These are phyloP conservation scores for Aspergillus sp. DNA, from an alignment of 2,329 filamentous ascomycete species.

Conservation along the genomic window DNA sequence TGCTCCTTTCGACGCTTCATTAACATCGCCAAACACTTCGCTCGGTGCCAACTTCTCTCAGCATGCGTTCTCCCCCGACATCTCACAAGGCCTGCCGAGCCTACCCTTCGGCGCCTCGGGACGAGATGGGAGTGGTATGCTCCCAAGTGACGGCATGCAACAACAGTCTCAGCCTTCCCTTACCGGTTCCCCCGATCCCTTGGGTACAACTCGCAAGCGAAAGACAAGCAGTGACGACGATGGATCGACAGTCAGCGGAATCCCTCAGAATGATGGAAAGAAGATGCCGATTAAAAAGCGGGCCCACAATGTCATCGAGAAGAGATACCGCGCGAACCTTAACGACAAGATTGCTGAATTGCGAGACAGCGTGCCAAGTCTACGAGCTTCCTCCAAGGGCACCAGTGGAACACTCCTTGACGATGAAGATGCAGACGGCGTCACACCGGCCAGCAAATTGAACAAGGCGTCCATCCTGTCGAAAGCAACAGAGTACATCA, in stretches of 20 bases:
- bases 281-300: conserved; percentile 74
- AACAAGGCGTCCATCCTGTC: conserved; percentile 97
- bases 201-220: conserved; percentile 52
- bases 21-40: conserved; percentile 21
- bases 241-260: conserved; percentile 23
- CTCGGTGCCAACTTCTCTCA: conserved; percentile 14
- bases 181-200: conserved; percentile 20
- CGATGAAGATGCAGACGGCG: conserved; percentile 66
- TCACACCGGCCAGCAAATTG: conserved; percentile 83
- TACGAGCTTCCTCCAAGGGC: conserved; percentile 72
- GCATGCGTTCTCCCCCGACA: conserved; percentile 24
- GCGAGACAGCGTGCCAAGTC: conserved; percentile 82
- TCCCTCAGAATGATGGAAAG: conserved; percentile 31
- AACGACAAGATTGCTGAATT: conserved; percentile 96
- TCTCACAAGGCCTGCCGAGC: conserved; percentile 25
- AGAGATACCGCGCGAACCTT: conserved; percentile 89
- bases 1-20: conserved; percentile 14
- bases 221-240: conserved; percentile 58
- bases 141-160: conserved; percentile 3
- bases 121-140: conserved; percentile 6
- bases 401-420: conserved; percentile 41
- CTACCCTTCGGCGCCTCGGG: conserved; percentile 16
- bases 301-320: conserved; percentile 97
- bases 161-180: conserved; percentile 12
- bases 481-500: conserved; percentile 94